Percentiles rank a stretch among this genome's conserved stretches.
Conservation (phyloP, 768 basidiomycete species). For the Macrolepiota fuliginosa region DNA sequence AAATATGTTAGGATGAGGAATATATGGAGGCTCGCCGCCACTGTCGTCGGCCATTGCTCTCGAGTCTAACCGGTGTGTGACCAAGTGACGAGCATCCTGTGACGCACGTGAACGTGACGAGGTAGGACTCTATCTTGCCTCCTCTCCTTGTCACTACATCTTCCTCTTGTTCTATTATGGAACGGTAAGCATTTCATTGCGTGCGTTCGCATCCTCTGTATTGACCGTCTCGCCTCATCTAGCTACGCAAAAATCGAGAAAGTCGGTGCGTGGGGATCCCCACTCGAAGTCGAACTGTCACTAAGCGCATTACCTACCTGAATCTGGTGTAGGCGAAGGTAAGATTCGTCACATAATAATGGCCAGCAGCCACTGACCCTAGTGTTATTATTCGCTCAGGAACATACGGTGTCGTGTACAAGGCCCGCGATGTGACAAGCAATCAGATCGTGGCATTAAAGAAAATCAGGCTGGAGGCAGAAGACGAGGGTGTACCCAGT, state of each 20-base stretch:
- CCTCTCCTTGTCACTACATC: background rate
- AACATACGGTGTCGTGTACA: constrained; percentile 98
- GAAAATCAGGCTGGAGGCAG: constrained; percentile 97
- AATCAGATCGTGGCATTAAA: constrained; percentile 93
- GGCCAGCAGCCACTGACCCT: background rate
- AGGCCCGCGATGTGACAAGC: constrained; percentile 79
- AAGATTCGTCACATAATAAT: constrained; percentile 3
- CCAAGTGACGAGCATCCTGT: background rate
- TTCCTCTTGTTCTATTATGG: background rate
- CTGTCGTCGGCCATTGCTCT: constrained; percentile 6
- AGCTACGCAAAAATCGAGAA: constrained; percentile 98
- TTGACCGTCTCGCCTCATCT: constrained; percentile 17
- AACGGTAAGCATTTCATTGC: constrained; percentile 22
- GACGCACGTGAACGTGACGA: constrained; percentile 9
- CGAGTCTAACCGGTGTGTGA: constrained; percentile 2
- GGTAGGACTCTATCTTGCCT: background rate
- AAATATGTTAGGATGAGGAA: background rate
- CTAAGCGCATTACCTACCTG: constrained; percentile 15
- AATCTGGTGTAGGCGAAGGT: constrained; percentile 41
- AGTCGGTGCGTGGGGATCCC: constrained; percentile 71
- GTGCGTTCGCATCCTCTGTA: constrained; percentile 14
- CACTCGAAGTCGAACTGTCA: constrained; percentile 12
- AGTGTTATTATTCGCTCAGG: constrained; percentile 46
- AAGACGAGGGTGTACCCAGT: constrained; percentile 97
- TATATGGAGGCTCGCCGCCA: background rate